Base-by-base conservation (phyloP, 1,284 basidiomycete genomes). In the Moniliophthora roreri region DNA sequence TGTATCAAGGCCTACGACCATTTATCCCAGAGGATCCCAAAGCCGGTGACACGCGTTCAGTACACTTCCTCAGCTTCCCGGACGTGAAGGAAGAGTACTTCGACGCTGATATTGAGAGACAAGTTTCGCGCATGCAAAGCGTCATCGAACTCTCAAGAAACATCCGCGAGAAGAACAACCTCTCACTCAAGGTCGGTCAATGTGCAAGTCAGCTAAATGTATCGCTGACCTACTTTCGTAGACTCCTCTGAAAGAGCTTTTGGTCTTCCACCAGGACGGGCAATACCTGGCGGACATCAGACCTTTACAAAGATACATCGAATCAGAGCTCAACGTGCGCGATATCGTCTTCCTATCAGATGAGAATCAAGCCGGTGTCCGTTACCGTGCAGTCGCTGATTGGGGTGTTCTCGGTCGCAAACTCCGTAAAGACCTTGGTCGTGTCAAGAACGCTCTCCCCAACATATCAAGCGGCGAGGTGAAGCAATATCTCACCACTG, bases 1-100 rank as follows among this genome's bases (percentile, higher is more conserved):
- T 99, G 59, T 99, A 98, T 72, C 97, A 99, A 69, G 85, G 91
- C 40, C 79, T 99, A 41, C 83, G 88, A 50, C 79, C 80, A 13
- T 98, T 89, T 73, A 90, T 98, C 60, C 92, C 93, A 0, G 80
- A 85, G 50, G 79, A 89, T 59, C 79, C 87, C 24, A 74, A 76
- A 26, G 80, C 82, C 34, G 81, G 81, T 5, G 96, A 99, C 67
- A 80, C 87, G 15, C 89, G 97, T 55, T 98, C 96, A 8, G 78
- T 99, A 55, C 97, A 99, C 76, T 99, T 99, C 81, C 71, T 99
- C 56, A 81, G 85, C 47, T 98, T 98, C 87, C 97, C 97, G 0
- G 81, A 88, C 49, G 90, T 95, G 53, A 94, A 95, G 67, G 85
- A 91, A 61, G 95, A 96, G 64, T 99, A 98, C 76, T 95, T 98